A percentile compares a stretch with the other conserved stretches of the same genome.
These are phyloP conservation scores for Sesbania bispinosa DNA, from an alignment of 306 rosid species.

Conservation along the genomic window DNA sequence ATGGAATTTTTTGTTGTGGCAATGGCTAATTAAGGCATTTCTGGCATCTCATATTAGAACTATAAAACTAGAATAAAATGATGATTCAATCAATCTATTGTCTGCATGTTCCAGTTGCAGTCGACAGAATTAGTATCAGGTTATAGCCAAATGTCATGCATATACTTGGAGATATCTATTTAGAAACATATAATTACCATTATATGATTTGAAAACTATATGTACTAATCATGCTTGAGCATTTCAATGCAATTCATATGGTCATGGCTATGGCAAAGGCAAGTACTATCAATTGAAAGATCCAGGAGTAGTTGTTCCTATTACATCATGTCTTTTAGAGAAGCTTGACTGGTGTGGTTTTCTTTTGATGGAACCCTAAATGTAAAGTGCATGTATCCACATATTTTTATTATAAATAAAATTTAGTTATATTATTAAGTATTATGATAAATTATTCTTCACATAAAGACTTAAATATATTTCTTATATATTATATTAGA, in stretches of 20 bases:
- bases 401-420: too few relatives aligned
- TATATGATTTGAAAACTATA: background rate
- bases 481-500: too few relatives aligned
- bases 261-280: background rate
- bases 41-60: too few relatives aligned
- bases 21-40: too few relatives aligned
- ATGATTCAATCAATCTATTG: background rate
- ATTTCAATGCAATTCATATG: background rate
- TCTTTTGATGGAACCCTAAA: background rate
- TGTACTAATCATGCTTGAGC: background rate
- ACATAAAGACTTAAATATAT: too few relatives aligned
- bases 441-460: too few relatives aligned
- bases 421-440: too few relatives aligned
- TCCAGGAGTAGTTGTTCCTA: background rate
- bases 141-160: background rate
- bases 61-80: background rate
- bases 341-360: slow-evolving; percentile 1
- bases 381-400: background rate
- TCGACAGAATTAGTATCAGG: background rate
- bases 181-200: background rate
- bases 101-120: background rate
- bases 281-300: background rate
- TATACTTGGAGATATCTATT: background rate
- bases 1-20: too few relatives aligned
- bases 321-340: background rate